A percentile compares a stretch with the other conserved stretches of the same genome.
phyloP scores from a whole-genome alignment of 805 yeast species.

The Alloascoidea africana region DNA sequence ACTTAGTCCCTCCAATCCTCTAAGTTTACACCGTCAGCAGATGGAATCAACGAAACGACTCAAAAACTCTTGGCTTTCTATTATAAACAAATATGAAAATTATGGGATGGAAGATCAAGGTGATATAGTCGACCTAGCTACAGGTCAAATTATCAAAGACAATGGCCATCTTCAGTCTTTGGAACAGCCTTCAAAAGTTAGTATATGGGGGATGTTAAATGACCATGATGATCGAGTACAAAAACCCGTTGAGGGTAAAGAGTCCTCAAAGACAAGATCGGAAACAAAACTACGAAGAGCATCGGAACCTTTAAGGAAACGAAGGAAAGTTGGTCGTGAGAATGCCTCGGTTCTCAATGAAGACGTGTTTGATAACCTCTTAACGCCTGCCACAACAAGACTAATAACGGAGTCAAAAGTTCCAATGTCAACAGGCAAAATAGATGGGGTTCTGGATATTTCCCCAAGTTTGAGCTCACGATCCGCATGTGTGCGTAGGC shows the following conservation, averaged over 20 bases:
- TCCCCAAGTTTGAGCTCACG: too few species aligned
- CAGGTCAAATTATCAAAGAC: constrained; percentile 50
- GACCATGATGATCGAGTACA: background rate
- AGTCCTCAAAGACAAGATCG: background rate
- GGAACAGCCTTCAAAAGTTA: background rate
- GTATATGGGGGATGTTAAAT: background rate
- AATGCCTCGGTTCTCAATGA: background rate
- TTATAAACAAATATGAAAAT: constrained; percentile 17
- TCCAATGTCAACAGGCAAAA: too few species aligned
- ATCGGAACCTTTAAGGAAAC: background rate
- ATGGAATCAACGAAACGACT: constrained; percentile 13
- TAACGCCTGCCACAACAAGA: too few species aligned
- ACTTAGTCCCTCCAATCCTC: too few species aligned
- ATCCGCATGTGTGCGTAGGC: too few species aligned
- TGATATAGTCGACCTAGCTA: constrained; percentile 33
- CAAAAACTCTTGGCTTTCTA: constrained; percentile 17
- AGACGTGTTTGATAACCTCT: background rate
- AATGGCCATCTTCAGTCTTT: constrained; percentile 53
- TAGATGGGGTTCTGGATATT: too few species aligned
- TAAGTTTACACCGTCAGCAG: too few species aligned
- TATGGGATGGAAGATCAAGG: constrained; percentile 18
- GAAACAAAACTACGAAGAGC: too few species aligned
- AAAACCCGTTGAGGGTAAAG: background rate
- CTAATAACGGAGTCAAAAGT: too few species aligned
- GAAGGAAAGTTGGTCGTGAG: too few species aligned